Base-by-base conservation (phyloP, 306 rosid species). In the Cucurbita moschata region DNA sequence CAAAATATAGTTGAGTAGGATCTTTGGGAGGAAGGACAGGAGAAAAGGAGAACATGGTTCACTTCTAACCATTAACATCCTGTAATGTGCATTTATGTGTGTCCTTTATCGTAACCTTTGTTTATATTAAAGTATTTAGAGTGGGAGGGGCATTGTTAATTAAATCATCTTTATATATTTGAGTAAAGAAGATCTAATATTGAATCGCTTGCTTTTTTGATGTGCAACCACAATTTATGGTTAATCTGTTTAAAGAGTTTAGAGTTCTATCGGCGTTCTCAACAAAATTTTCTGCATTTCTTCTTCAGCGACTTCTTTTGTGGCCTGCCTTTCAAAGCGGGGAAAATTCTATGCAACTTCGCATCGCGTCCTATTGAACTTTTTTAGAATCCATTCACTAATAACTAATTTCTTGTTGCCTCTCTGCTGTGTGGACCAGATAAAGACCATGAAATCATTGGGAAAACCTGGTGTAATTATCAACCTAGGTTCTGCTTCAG, bases 401-500 rank as follows among this genome's bases (percentile, higher is more conserved):
- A n/a, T 47, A 43, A 78, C 63, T 46, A 47, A 71, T 65, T 50
- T 73, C 18, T 63, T 23, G 58, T 66, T 46, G 81, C 72, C 52
- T 82, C 62, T 66, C 77, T 35, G 46, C 71, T 61, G 75, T 83
- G 68, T 47, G 73, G 54, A 86, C 78, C 83, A 94, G 97, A 90
- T 87, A 73, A 86, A 80, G 80, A 77, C 75, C 78, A 88, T 94
- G 98, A 76, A 84, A 83, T 85, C 89, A 73, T 56, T 80, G 53
- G 62, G 84, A 85, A 87, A 76, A 79, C 89, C 95, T 63, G 98
- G 97, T 23, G 96, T 79, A 58, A 90, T 94, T 72, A 81, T 94
- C 88, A 94, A 90, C 83, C 10, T 94, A 86, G 98, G 96, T 60
- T 94, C 98, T 75, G 81, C 95, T 77, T 79, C 97, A 0, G 98